These are phyloP conservation scores for Saksenaea vasiformis DNA, from an alignment of 371 early-diverging fungal genomes.

Conservation along the genomic window DNA sequence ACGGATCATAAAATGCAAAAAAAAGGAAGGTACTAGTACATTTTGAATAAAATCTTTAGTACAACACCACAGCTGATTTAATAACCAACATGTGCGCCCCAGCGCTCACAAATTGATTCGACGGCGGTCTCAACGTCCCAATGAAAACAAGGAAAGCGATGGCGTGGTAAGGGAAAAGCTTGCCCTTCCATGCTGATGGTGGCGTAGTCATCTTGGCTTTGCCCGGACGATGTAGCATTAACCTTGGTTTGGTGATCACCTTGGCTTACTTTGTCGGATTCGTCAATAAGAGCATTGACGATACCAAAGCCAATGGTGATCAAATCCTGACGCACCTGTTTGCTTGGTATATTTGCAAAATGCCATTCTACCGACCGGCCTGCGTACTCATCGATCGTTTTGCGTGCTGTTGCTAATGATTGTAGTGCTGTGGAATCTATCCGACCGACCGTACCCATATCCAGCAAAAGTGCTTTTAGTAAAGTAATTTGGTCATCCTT, in stretches of 20 bases:
- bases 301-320: conserved; percentile 11
- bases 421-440: conserved; percentile 79
- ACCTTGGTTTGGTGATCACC: neutral
- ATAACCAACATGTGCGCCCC: neutral
- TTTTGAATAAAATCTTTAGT: no score
- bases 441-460: conserved; percentile 67
- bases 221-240: neutral
- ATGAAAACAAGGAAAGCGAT: conserved; percentile 24
- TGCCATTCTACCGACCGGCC: conserved; percentile 31
- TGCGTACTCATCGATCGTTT: conserved; percentile 37
- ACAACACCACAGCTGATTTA: neutral
- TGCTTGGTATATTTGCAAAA: conserved; percentile 15
- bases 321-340: conserved; percentile 8
- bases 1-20: no score
- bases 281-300: neutral
- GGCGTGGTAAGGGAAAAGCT: conserved; percentile 13
- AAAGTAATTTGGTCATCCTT: conserved; percentile 30
- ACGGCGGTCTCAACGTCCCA: conserved; percentile 31
- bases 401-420: conserved; percentile 50
- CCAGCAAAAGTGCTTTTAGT: conserved; percentile 71
- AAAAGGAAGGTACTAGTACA: neutral
- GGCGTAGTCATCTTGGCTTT: neutral
- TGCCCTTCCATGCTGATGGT: neutral
- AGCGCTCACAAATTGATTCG: neutral
- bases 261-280: neutral